Evolutionary conservation across 345 rosid genomes (phyloP).

Genomic region (Excoecaria agallocha): DNA sequence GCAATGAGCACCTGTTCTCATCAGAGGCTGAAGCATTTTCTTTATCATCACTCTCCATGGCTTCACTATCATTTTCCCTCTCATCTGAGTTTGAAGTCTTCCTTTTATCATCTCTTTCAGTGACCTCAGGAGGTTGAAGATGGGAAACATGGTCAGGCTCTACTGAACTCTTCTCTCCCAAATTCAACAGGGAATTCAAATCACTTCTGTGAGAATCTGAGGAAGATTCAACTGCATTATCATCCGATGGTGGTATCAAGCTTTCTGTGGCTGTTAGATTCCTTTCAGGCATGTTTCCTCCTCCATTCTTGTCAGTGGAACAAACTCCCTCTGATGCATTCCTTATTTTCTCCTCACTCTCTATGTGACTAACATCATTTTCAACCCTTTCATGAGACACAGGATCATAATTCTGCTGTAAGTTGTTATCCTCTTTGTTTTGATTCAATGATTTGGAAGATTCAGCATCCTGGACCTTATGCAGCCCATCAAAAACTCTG

Average conservation of each 20-base stretch:
- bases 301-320: constrained; percentile 11
- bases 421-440: constrained; percentile 27
- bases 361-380: constrained; percentile 33
- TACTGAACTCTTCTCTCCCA: constrained; percentile 7
- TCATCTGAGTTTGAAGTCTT: constrained; percentile 22
- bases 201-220: constrained; percentile 15
- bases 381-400: constrained; percentile 23
- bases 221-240: constrained; percentile 25
- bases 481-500: constrained; percentile 71
- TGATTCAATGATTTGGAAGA: constrained; percentile 35
- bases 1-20: constrained; percentile 44
- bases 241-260: constrained; percentile 5
- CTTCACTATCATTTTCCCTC: constrained; percentile 27
- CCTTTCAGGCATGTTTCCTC: constrained; percentile 18
- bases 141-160: neutral
- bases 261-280: constrained; percentile 2
- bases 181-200: neutral
- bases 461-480: constrained; percentile 31
- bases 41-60: constrained; percentile 40
- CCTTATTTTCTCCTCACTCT: constrained; percentile 37
- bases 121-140: constrained; percentile 3
- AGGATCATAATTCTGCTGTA: constrained; percentile 12
- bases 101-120: constrained; percentile 27
- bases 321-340: constrained; percentile 23
- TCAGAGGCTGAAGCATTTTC: constrained; percentile 51